Evolutionary conservation across 2,329 filamentous ascomycete species (phyloP).

Genomic region (Malbranchea zuffiana): DNA sequence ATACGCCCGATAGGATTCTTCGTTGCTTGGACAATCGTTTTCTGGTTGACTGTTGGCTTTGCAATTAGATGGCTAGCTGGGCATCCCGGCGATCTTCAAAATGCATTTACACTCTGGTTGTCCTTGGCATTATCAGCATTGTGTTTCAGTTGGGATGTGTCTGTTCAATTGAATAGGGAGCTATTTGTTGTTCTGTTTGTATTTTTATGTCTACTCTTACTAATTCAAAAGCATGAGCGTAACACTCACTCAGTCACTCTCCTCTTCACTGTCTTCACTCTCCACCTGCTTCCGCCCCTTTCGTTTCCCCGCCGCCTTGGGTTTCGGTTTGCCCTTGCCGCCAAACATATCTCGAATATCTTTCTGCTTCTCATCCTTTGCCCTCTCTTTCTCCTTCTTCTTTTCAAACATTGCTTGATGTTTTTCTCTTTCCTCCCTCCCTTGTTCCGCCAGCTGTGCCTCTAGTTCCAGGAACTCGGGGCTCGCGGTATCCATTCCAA

Average conservation of each 20-base stretch:
- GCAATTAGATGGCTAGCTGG: no score
- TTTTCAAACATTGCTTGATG: constrained; percentile 69
- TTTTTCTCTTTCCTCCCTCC: constrained; percentile 59
- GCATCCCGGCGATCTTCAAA: no score
- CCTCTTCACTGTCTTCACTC: constrained; percentile 8
- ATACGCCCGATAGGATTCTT: no score
- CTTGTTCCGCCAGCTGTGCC: constrained; percentile 53
- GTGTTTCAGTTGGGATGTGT: no score
- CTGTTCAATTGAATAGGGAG: no score
- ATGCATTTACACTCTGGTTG: no score
- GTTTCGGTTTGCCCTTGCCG: constrained; percentile 19
- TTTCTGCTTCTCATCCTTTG: constrained; percentile 40
- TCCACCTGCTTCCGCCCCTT: constrained; percentile 10
- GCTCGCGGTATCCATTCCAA: constrained; percentile 70
- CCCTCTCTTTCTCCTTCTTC: constrained; percentile 51
- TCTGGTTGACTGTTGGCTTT: no score
- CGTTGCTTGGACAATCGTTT: no score
- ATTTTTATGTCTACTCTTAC: no score
- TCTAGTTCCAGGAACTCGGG: constrained; percentile 61
- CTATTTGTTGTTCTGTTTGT: no score
- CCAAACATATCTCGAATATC: constrained; percentile 23
- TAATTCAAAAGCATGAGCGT: no score
- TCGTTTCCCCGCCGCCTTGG: constrained; percentile 26
- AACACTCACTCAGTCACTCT: not conserved
- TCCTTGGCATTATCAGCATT: no score